Evolutionary conservation across 257 asterid genomes (phyloP).

Genomic region (Solanum microdontum): DNA sequence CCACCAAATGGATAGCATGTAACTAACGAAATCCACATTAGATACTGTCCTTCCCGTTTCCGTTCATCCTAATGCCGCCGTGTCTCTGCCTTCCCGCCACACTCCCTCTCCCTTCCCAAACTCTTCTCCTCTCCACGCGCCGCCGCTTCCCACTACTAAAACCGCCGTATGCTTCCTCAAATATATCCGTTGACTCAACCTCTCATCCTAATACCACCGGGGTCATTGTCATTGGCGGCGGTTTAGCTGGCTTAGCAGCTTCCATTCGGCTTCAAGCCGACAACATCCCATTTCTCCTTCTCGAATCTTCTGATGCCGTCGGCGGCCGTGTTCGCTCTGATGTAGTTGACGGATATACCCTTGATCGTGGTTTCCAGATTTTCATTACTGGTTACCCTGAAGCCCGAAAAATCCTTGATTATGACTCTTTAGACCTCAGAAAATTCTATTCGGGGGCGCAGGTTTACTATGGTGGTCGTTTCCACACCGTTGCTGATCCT

Average conservation of each 20-base stretch:
- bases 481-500: slow-evolving; percentile 86
- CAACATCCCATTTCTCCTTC: slow-evolving; percentile 56
- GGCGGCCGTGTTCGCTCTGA: slow-evolving; percentile 98
- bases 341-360: slow-evolving; percentile 61
- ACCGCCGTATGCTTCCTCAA: slow-evolving; percentile 38
- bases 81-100: slow-evolving; percentile 5
- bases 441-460: slow-evolving; percentile 72
- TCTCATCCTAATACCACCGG: slow-evolving; percentile 30
- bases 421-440: slow-evolving; percentile 45
- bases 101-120: slow-evolving; percentile 7
- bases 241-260: slow-evolving; percentile 92
- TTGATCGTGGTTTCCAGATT: slow-evolving; percentile 95
- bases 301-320: slow-evolving; percentile 77
- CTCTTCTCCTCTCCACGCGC: slow-evolving; percentile 4
- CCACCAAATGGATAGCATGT: background rate
- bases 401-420: slow-evolving; percentile 58
- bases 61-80: slow-evolving; percentile 8
- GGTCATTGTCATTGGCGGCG: slow-evolving; percentile 77
- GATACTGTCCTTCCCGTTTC: background rate
- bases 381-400: slow-evolving; percentile 93
- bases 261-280: slow-evolving; percentile 72
- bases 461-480: slow-evolving; percentile 55
- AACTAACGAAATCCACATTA: background rate
- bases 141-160: slow-evolving; percentile 7
- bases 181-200: slow-evolving; percentile 23